Conservation (phyloP, 176 grass and related monocot species). For the Eragrostis curvula region DNA sequence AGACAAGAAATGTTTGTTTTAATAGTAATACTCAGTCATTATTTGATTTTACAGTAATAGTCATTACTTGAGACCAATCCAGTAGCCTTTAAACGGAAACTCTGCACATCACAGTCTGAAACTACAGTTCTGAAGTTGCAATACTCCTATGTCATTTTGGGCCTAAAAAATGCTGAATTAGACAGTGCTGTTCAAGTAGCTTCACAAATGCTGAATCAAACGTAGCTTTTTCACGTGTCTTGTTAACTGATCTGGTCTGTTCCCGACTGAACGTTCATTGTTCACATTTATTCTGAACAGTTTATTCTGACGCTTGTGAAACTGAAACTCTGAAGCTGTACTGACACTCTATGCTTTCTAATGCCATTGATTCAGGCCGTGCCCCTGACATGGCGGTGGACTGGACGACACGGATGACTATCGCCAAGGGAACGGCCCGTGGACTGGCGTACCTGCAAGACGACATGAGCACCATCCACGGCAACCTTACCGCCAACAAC, state of each 20-base stretch:
- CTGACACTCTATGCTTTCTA: neutral
- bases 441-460: constrained; percentile 69
- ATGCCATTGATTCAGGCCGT: neutral
- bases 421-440: constrained; percentile 68
- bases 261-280: too few relatives aligned
- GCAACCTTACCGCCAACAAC: constrained; percentile 76
- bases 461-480: constrained; percentile 60
- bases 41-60: neutral
- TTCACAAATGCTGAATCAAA: neutral
- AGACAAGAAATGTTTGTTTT: too few relatives aligned
- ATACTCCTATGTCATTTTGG: neutral
- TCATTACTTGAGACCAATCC: neutral
- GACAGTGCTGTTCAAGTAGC: too few relatives aligned
- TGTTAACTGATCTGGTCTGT: too few relatives aligned
- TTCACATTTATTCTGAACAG: too few relatives aligned
- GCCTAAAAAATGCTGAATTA: too few relatives aligned
- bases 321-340: too few relatives aligned
- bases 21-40: too few relatives aligned
- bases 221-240: too few relatives aligned
- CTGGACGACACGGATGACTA: constrained; percentile 60
- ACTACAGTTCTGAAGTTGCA: too few relatives aligned
- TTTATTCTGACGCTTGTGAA: too few relatives aligned
- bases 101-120: neutral
- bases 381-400: constrained; percentile 36
- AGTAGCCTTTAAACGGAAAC: neutral